Conservation (phyloP, 1,284 basidiomycete genomes). For the Tilletia indica region DNA sequence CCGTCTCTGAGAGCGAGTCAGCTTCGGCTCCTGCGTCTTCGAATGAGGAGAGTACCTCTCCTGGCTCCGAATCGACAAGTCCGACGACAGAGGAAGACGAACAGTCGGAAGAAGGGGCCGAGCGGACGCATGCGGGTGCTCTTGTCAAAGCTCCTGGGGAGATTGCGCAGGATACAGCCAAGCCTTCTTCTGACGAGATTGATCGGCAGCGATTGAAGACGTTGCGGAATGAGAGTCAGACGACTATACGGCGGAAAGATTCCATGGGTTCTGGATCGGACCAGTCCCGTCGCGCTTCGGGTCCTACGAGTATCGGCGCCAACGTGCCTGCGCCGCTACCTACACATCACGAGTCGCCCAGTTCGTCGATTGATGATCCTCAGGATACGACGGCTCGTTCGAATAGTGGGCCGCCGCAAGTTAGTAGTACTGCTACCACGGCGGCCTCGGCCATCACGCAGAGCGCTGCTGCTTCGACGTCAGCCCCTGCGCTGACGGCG, state of each 20-base stretch:
- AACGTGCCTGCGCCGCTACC: slow-evolving; percentile 27
- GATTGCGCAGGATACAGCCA: neutral
- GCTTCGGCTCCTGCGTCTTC: neutral
- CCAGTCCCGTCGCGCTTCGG: neutral
- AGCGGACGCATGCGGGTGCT: no score
- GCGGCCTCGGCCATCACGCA: neutral
- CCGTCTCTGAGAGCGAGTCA: neutral
- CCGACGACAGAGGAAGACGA: slow-evolving; percentile 14
- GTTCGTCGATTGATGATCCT: neutral
- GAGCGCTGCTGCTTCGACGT: neutral
- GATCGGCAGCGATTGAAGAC: neutral
- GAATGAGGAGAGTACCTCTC: neutral
- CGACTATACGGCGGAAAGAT: slow-evolving; percentile 56
- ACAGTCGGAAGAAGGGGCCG: no score
- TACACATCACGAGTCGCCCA: slow-evolving; percentile 39
- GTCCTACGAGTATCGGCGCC: neutral
- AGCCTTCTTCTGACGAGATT: slow-evolving; percentile 14
- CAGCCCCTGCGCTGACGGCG: neutral
- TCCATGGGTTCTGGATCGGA: slow-evolving; percentile 31
- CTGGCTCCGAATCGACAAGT: neutral
- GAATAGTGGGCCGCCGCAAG: neutral
- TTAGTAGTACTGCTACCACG: neutral
- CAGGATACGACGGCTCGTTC: neutral
- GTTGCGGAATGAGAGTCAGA: slow-evolving; percentile 56
- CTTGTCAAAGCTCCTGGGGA: no score